Conservation (phyloP, 2,329 filamentous ascomycete genomes). For the Colletotrichum caudatum region DNA sequence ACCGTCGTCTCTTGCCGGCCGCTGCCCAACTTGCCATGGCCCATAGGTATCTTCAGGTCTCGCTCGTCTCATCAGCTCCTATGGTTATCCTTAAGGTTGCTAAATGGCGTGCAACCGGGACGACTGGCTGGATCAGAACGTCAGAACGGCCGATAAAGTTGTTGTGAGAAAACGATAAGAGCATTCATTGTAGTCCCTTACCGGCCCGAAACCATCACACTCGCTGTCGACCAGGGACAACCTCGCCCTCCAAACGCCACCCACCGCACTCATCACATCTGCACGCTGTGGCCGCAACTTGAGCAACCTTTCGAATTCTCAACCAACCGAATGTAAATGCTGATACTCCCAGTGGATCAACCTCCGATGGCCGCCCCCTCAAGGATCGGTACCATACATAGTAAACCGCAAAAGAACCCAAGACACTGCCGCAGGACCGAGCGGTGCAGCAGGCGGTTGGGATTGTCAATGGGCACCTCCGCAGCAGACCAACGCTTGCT, state of each 20-base stretch:
- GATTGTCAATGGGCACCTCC: constrained; percentile 15
- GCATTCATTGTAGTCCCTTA: constrained; percentile 19
- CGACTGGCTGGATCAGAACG: constrained; percentile 7
- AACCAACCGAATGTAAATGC: constrained; percentile 9
- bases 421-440: constrained; percentile 31
- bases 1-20: constrained; percentile 13
- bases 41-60: neutral
- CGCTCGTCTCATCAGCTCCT: constrained; percentile 17
- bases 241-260: constrained; percentile 15
- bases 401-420: neutral
- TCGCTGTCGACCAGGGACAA: constrained; percentile 8
- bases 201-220: constrained; percentile 28
- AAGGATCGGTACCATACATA: neutral
- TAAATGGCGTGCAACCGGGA: constrained; percentile 27
- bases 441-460: constrained; percentile 27
- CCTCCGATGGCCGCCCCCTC: neutral
- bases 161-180: constrained; percentile 15
- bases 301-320: constrained; percentile 4
- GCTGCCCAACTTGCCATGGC: neutral
- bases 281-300: constrained; percentile 13
- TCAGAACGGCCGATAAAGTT: constrained; percentile 27
- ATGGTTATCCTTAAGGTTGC: neutral
- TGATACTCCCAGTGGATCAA: constrained; percentile 8
- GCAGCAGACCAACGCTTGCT: too few species aligned
- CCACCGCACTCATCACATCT: constrained; percentile 24